Conservation (phyloP, 2,329 filamentous ascomycete genomes). For the Neophaeococcomyces mojaviensis region DNA sequence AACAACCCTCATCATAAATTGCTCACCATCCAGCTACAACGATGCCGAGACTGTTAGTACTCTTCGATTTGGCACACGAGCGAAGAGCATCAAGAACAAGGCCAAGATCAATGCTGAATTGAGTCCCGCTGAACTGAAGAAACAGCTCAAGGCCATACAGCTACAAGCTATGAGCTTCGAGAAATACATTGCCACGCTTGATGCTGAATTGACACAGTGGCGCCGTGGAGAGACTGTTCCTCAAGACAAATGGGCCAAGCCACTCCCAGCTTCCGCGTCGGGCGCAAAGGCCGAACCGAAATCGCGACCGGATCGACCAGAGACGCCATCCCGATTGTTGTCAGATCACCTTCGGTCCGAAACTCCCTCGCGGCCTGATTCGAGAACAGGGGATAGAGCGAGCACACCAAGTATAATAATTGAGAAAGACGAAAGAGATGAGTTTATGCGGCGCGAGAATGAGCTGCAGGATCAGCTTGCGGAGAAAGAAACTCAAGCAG, state of each 20-base stretch:
- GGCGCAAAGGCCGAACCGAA: conserved; percentile 43
- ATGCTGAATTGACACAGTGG: conserved; percentile 81
- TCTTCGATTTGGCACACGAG: conserved; percentile 86
- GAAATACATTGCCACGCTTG: conserved; percentile 72
- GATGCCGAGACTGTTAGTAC: conserved; percentile 90
- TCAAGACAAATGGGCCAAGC: conserved; percentile 75
- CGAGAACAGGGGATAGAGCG: conserved; percentile 67
- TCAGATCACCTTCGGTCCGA: conserved; percentile 44
- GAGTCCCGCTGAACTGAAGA: conserved; percentile 90
- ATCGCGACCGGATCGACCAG: conserved; percentile 44
- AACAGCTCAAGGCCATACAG: conserved; percentile 85
- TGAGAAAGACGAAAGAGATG: conserved; percentile 94
- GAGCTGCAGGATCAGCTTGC: conserved; percentile 94
- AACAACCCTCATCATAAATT: conserved; percentile 98
- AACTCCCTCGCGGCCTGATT: conserved; percentile 53
- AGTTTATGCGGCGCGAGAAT: conserved; percentile 90
- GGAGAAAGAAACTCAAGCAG: conserved; percentile 79
- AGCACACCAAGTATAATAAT: conserved; percentile 80
- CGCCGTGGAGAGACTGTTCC: conserved; percentile 80
- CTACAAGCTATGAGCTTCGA: conserved; percentile 83
- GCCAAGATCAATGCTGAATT: conserved; percentile 99
- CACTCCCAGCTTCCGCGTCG: conserved; percentile 38
- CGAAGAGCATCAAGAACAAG: conserved; percentile 99
- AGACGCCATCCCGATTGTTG: conserved; percentile 52
- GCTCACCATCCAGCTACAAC: conserved; percentile 98